phyloP scores from a whole-genome alignment of 2,329 filamentous ascomycete genomes.

The Onygena corvina region DNA sequence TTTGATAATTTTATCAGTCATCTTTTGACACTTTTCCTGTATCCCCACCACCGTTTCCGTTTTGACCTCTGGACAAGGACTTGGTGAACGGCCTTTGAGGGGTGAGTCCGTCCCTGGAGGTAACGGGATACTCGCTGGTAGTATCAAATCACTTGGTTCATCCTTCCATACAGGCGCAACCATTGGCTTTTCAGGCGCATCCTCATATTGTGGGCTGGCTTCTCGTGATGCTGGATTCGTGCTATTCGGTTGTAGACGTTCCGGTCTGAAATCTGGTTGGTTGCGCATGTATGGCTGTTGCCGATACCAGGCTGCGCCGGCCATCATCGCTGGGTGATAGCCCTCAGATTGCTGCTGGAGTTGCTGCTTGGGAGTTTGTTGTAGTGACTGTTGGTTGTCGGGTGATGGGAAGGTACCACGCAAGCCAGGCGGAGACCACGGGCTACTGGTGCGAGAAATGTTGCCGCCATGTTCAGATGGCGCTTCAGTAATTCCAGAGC shows the following conservation, averaged over 20 bases:
- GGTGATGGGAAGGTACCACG: slow-evolving; percentile 23
- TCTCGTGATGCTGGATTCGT: slow-evolving; percentile 45
- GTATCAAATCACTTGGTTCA: slow-evolving; percentile 38
- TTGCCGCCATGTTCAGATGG: slow-evolving; percentile 31
- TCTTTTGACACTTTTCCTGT: neutral
- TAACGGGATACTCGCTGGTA: slow-evolving; percentile 47
- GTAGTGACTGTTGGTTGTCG: slow-evolving; percentile 17
- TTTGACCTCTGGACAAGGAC: slow-evolving; percentile 33
- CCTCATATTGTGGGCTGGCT: slow-evolving; percentile 48
- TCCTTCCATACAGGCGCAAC: slow-evolving; percentile 21
- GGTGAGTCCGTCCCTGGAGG: slow-evolving; percentile 44
- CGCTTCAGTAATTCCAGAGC: slow-evolving; percentile 40
- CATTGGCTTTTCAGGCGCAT: slow-evolving; percentile 38
- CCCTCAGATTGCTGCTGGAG: slow-evolving; percentile 16
- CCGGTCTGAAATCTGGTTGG: slow-evolving; percentile 31
- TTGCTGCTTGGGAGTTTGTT: slow-evolving; percentile 27
- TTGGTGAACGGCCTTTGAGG: slow-evolving; percentile 45
- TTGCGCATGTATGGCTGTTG: slow-evolving; percentile 39
- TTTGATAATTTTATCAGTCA: slow-evolving; percentile 2
- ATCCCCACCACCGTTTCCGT: slow-evolving; percentile 18
- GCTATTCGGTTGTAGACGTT: slow-evolving; percentile 21
- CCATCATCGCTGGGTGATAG: slow-evolving; percentile 21
- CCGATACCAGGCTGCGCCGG: slow-evolving; percentile 46
- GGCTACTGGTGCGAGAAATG: slow-evolving; percentile 36
- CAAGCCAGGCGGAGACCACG: slow-evolving; percentile 57